These are phyloP conservation scores for Atalantia buxifolia DNA, from an alignment of 345 rosid genomes.

Conservation along the genomic window DNA sequence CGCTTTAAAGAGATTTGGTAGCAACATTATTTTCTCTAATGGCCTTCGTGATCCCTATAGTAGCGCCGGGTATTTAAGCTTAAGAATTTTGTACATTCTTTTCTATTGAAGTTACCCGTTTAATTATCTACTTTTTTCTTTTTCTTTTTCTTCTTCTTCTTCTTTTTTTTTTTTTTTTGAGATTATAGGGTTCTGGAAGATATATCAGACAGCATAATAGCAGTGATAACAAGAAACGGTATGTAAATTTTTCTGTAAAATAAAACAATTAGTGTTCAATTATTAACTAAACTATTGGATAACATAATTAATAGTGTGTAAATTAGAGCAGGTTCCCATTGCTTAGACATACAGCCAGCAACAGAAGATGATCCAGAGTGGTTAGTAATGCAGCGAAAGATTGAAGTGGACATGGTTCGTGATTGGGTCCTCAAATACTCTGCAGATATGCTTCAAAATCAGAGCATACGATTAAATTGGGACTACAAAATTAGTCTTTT, in stretches of 20 bases:
- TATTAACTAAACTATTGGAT: too few relatives aligned
- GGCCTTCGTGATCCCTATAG: conserved; percentile 30
- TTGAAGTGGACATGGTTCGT: conserved; percentile 5
- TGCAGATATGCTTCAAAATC: conserved; percentile 1
- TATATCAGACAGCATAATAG: conserved; percentile 15
- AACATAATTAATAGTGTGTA: too few relatives aligned
- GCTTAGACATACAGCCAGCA: conserved; percentile 11
- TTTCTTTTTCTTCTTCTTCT: neutral
- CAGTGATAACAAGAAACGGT: neutral
- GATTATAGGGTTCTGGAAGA: conserved; percentile 16
- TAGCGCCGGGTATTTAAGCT: conserved; percentile 15
- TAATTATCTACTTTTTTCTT: neutral
- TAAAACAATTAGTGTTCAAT: too few relatives aligned
- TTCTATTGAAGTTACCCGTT: too few relatives aligned
- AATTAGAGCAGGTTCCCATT: conserved; percentile 21
- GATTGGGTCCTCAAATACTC: conserved; percentile 20
- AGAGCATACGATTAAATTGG: neutral
- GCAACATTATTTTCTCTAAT: conserved; percentile 33
- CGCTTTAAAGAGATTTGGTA: conserved; percentile 20
- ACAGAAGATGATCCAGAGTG: conserved; percentile 14
- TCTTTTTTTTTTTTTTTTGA: neutral
- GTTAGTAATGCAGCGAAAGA: conserved; percentile 3
- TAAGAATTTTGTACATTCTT: neutral
- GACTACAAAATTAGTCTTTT: neutral
- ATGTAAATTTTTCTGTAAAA: neutral